Evolutionary conservation across 208 protist genomes (phyloP).

Genomic region (Hexamita inflata): DNA sequence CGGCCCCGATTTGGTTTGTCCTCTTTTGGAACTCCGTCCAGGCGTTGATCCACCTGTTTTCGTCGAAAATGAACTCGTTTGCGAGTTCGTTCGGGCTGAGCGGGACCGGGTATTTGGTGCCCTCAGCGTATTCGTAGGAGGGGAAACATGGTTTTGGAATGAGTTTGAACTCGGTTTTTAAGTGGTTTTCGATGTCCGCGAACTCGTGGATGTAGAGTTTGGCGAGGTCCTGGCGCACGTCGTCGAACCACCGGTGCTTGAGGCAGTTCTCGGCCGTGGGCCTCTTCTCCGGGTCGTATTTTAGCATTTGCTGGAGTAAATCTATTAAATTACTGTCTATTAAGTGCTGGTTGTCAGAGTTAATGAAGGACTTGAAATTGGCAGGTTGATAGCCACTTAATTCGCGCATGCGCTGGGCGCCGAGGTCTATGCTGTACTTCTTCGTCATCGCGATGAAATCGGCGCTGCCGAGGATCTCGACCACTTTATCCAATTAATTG

Average conservation of each 20-base stretch:
- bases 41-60: too few species aligned
- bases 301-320: conserved; percentile 85
- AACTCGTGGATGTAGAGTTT: too few species aligned
- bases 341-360: conserved; percentile 73
- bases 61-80: too few species aligned
- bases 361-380: conserved; percentile 49
- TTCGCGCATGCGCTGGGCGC: background rate
- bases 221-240: conserved; percentile 51
- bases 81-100: too few species aligned
- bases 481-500: conserved; percentile 41
- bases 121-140: too few species aligned
- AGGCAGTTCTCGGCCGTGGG: conserved; percentile 91
- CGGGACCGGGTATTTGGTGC: too few species aligned
- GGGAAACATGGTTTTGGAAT: too few species aligned
- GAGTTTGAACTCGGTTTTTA: too few species aligned
- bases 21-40: too few species aligned
- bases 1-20: too few species aligned
- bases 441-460: conserved; percentile 23
- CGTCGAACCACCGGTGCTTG: conserved; percentile 89
- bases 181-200: too few species aligned
- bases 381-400: background rate
- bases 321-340: conserved; percentile 84
- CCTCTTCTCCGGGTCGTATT: conserved; percentile 83
- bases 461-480: conserved; percentile 37
- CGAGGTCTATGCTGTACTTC: conserved; percentile 35